Evolutionary conservation across 345 rosid species (phyloP), one percentile per base, ranked within the genome.

Genomic region (Kernera saxatilis): DNA sequence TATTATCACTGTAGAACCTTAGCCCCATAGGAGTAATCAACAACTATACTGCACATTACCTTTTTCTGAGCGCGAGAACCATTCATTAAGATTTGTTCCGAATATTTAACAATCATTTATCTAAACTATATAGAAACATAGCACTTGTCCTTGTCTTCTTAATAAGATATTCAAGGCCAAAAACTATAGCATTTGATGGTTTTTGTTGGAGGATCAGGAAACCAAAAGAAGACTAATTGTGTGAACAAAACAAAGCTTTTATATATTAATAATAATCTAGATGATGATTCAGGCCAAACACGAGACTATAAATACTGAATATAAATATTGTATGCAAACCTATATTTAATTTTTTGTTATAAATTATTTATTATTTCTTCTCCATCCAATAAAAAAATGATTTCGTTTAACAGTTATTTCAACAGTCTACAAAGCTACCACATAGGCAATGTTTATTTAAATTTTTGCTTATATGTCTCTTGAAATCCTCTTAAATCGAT

Each of bases 181-280:
- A 39, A 54, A 64, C 65, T 54, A 62, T 35, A 25, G 54, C 56
- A 55, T 76, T 76, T 70, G 54, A 64, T 70, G 36, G 71, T 64
- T 58, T 58, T 70, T 76, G 79, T 76, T 69, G 52, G 71, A 46
- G 44, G 35, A 73, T 73, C 66, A 73, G 69, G 78, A 67, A 67
- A 74, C 67, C 73, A 60, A 33, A 48, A 40, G 50, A 74, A 65
- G 46, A 67, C 37, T 54, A 74, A 58, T 22, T 49, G 19, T 14
- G 53, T 58, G 29, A 74, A 29, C 46, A 57, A 73, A 50, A 40
- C 3, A 74, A 40, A 50, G 43, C 40, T 53, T 62, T 63, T 18
- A 53, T 52, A 53, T 54, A 33, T 14, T 33, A 22, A 12, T 72
- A 17, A 64, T 64, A n/a, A n/a, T n/a, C n/a, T n/a, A n/a, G n/a